These are phyloP conservation scores for Colletotrichum limetticola DNA, from an alignment of 2,329 filamentous ascomycete species.

Conservation along the genomic window DNA sequence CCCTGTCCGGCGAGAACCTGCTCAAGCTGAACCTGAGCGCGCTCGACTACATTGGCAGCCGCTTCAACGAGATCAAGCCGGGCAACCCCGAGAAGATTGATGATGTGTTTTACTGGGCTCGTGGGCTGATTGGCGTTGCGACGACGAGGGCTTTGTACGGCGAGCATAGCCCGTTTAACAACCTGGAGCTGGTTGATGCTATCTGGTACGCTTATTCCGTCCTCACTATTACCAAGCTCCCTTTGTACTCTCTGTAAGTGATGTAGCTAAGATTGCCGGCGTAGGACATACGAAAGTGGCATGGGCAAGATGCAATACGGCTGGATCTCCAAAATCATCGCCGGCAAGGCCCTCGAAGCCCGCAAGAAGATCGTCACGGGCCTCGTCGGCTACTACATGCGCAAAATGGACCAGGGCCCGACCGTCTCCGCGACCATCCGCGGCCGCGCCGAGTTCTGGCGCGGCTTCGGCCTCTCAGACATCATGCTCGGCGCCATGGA, in stretches of 20 bases:
- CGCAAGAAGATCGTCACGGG: constrained; percentile 38
- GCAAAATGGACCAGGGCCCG: constrained; percentile 38
- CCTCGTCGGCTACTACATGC: constrained; percentile 44
- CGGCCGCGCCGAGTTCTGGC: constrained; percentile 41
- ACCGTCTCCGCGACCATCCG: constrained; percentile 44
- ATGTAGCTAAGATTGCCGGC: background rate
- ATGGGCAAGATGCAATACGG: constrained; percentile 21
- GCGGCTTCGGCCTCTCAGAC: constrained; percentile 43
- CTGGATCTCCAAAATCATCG: constrained; percentile 31
- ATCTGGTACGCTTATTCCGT: too few relatives aligned
- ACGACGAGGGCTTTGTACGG: constrained; percentile 54
- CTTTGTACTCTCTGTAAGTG: too few relatives aligned
- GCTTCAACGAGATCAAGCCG: constrained; percentile 40
- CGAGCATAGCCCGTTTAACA: constrained; percentile 52
- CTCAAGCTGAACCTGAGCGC: constrained; percentile 48
- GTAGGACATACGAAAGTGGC: constrained; percentile 5
- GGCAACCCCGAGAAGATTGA: constrained; percentile 33
- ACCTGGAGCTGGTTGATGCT: background rate
- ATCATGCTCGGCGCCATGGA: constrained; percentile 44
- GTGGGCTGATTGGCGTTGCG: constrained; percentile 49
- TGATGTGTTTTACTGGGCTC: constrained; percentile 52
- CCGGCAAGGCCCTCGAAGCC: constrained; percentile 39
- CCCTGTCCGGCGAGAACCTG: constrained; percentile 45
- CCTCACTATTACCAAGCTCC: too few relatives aligned
- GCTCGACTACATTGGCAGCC: constrained; percentile 45